Conservation (phyloP, 2,329 filamentous ascomycete genomes). For the Penicillium verrucosum region DNA sequence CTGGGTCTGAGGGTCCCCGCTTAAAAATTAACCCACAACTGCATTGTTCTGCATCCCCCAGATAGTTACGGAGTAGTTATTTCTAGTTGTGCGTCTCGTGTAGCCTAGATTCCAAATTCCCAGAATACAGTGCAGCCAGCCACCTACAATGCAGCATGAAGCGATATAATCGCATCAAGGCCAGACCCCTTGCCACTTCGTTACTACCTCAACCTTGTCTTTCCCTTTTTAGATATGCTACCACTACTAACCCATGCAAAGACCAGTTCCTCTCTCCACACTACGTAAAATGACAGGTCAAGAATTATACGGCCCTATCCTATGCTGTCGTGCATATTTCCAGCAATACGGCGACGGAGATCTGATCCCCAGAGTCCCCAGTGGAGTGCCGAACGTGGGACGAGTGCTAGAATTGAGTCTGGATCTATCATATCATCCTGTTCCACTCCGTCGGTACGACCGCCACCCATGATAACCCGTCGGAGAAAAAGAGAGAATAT, state of each 20-base stretch:
- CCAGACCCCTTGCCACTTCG: not conserved
- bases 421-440: constrained; percentile 16
- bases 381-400: constrained; percentile 6
- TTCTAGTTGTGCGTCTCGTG: not conserved
- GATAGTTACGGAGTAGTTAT: too few relatives aligned
- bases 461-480: constrained; percentile 1
- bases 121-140: not conserved
- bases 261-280: not conserved
- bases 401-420: constrained; percentile 2
- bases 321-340: constrained; percentile 19
- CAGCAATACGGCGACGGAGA: constrained; percentile 2
- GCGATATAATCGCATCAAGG: not conserved
- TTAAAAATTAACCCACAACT: not conserved
- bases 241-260: not conserved
- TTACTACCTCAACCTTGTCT: not conserved
- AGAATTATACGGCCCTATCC: constrained; percentile 9
- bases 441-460: not conserved
- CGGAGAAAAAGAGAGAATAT: constrained; percentile 3
- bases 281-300: constrained; percentile 12
- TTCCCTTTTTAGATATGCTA: not conserved
- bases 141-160: constrained; percentile 4
- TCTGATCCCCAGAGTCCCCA: constrained; percentile 8
- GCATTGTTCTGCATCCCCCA: not conserved
- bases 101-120: constrained; percentile 1
- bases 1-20: too few relatives aligned